phyloP scores from a whole-genome alignment of 2,329 filamentous ascomycete species.

The Keithomyces neogunnii region DNA sequence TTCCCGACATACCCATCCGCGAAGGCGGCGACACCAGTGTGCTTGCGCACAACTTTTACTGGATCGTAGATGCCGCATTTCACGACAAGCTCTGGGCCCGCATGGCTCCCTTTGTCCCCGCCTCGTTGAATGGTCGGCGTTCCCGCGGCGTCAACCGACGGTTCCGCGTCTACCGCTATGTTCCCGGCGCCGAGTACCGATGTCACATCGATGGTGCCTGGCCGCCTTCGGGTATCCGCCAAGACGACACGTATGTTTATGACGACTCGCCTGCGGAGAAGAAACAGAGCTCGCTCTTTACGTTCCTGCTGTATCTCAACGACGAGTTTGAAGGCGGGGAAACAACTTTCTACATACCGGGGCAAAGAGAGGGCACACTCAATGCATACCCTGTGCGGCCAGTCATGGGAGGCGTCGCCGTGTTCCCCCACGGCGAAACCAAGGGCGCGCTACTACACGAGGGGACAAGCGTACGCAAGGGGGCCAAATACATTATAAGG shows the following conservation, averaged over 20 bases:
- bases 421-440: conserved; percentile 63
- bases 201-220: conserved; percentile 65
- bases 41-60: conserved; percentile 66
- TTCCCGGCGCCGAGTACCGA: conserved; percentile 63
- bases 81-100: conserved; percentile 55
- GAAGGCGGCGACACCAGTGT: conserved; percentile 58
- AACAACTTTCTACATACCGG: conserved; percentile 63
- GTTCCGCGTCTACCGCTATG: conserved; percentile 65
- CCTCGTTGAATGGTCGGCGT: conserved; percentile 42
- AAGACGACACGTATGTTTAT: conserved; percentile 54
- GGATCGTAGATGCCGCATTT: conserved; percentile 57
- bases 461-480: conserved; percentile 60
- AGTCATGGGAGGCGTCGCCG: conserved; percentile 57
- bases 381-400: conserved; percentile 63
- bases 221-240: conserved; percentile 58
- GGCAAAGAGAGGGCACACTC: conserved; percentile 52
- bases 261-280: conserved; percentile 51
- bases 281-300: conserved; percentile 60
- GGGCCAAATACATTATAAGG: conserved; percentile 60
- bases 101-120: conserved; percentile 49
- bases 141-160: conserved; percentile 59
- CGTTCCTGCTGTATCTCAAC: conserved; percentile 61
- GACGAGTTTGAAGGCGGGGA: conserved; percentile 66
- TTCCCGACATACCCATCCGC: conserved; percentile 58
- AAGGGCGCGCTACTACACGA: conserved; percentile 59